phyloP scores from a whole-genome alignment of 2,329 filamentous ascomycete species.

The Nothophoma quercina region DNA sequence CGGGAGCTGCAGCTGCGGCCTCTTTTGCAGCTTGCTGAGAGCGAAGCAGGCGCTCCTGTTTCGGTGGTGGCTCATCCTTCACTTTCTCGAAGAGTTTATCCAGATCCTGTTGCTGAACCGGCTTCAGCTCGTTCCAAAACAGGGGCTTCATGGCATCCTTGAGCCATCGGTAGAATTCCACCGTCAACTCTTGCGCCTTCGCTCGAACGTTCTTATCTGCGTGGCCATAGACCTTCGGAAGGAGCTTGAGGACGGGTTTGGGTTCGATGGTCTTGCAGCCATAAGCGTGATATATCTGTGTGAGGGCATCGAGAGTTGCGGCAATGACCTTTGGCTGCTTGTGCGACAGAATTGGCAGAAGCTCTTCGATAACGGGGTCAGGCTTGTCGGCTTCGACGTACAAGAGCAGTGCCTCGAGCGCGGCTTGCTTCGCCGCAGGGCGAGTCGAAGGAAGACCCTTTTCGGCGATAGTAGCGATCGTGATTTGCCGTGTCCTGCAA shows the following conservation, averaged over 20 bases:
- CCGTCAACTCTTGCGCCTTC: conserved; percentile 87
- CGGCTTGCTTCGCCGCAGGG: conserved; percentile 85
- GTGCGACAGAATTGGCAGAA: conserved; percentile 81
- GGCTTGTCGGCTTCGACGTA: conserved; percentile 90
- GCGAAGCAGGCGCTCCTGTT: conserved; percentile 86
- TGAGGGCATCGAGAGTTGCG: conserved; percentile 77
- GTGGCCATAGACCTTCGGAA: conserved; percentile 92
- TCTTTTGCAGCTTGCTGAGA: conserved; percentile 88
- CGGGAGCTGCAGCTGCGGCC: conserved; percentile 68
- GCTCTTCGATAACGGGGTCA: conserved; percentile 86
- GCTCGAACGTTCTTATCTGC: conserved; percentile 98
- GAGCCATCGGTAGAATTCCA: conserved; percentile 96
- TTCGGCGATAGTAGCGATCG: conserved; percentile 82
- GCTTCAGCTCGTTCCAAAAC: conserved; percentile 95
- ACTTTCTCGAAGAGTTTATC: conserved; percentile 94
- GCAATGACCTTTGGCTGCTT: conserved; percentile 91
- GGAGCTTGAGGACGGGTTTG: conserved; percentile 84
- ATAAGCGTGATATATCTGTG: conserved; percentile 88
- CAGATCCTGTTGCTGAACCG: conserved; percentile 91
- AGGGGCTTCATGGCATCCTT: conserved; percentile 98
- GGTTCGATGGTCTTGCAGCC: conserved; percentile 94
- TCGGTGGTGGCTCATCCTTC: conserved; percentile 84
- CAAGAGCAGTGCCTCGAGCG: conserved; percentile 84
- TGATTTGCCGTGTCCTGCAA: conserved; percentile 73
- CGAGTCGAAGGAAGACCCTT: conserved; percentile 90